These are phyloP conservation scores for Gaultheria prostrata DNA, from an alignment of 148 eudicot species.

Conservation along the genomic window DNA sequence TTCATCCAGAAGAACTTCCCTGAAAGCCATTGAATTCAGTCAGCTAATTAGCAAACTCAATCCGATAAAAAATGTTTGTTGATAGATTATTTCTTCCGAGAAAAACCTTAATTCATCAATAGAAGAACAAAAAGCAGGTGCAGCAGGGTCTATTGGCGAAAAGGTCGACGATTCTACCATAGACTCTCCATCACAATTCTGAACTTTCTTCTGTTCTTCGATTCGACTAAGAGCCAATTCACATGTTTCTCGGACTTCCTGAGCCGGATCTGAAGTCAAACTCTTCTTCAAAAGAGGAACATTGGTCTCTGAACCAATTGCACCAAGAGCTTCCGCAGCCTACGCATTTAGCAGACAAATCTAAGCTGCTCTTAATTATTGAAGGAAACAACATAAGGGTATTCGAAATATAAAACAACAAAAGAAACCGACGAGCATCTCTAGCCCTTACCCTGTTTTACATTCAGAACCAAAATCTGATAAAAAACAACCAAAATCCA, in stretches of 20 bases:
- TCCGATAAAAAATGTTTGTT: neutral
- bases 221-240: constrained; percentile 90
- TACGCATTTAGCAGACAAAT: constrained; percentile 22
- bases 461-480: neutral
- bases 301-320: constrained; percentile 71
- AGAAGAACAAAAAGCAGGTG: constrained; percentile 77
- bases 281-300: constrained; percentile 55
- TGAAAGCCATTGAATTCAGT: constrained; percentile 24
- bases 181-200: constrained; percentile 24
- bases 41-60: constrained; percentile 1
- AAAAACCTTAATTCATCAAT: constrained; percentile 66
- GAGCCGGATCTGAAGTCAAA: constrained; percentile 88
- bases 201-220: constrained; percentile 49
- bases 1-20: constrained; percentile 77
- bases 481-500: neutral
- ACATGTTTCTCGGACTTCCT: constrained; percentile 94
- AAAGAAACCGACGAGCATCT: constrained; percentile 1
- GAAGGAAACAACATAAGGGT: neutral
- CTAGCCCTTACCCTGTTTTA: neutral
- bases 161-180: constrained; percentile 57
- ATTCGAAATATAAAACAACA: neutral
- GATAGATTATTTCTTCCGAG: neutral
- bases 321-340: constrained; percentile 99
- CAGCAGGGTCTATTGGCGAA: constrained; percentile 95
- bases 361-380: neutral